Percentiles rank a stretch among this genome's conserved stretches.
phyloP scores from a whole-genome alignment of 2,329 filamentous ascomycete species.

The Verticillium nubilum region DNA sequence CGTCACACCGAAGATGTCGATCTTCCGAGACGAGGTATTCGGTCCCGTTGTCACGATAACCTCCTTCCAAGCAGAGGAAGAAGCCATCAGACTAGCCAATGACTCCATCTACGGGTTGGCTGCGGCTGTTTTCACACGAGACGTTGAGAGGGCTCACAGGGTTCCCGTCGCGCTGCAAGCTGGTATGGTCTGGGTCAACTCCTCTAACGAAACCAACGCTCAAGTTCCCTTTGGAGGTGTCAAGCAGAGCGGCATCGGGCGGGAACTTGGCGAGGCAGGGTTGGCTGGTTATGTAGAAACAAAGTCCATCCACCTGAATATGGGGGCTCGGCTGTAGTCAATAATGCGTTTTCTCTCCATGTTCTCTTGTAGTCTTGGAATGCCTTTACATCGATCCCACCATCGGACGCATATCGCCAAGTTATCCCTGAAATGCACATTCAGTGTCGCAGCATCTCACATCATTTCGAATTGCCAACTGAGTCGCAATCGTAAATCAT shows the following conservation, averaged over 20 bases:
- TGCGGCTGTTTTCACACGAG: conserved; percentile 51
- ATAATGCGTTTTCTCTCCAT: too few species aligned
- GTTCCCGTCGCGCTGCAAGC: conserved; percentile 48
- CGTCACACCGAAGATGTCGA: conserved; percentile 33
- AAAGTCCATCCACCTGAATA: too few species aligned
- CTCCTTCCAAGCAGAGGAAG: conserved; percentile 51
- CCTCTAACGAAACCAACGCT: conserved; percentile 30
- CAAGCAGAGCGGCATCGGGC: conserved; percentile 43
- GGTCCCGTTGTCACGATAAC: conserved; percentile 51
- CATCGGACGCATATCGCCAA: too few species aligned
- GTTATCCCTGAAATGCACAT: too few species aligned
- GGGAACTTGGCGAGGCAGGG: conserved; percentile 44
- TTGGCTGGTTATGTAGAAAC: too few species aligned
- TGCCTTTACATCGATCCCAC: too few species aligned
- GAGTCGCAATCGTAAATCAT: too few species aligned
- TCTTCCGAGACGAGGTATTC: conserved; percentile 51
- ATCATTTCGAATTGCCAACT: too few species aligned
- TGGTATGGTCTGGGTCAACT: conserved; percentile 67
- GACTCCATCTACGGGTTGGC: conserved; percentile 41
- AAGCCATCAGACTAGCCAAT: conserved; percentile 47
- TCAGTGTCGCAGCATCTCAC: too few species aligned
- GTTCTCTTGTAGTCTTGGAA: too few species aligned
- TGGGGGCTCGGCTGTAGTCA: too few species aligned
- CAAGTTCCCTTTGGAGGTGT: conserved; percentile 42
- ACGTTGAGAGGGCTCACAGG: conserved; percentile 60